A percentile compares a stretch with the other conserved stretches of the same genome.
Conservation (phyloP, 164 flowering plant species). For the Malania oleifera region DNA sequence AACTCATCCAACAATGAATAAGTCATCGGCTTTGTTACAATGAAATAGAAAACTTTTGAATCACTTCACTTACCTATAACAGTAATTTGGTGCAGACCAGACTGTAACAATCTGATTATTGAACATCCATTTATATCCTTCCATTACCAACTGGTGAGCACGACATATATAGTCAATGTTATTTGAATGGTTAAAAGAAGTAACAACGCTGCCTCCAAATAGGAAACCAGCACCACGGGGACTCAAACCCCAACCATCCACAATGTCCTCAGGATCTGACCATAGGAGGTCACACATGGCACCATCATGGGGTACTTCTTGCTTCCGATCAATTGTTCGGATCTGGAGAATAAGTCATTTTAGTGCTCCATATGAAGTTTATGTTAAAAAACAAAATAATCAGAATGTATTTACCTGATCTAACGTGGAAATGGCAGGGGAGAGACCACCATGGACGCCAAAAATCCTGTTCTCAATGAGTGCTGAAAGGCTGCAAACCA, state of each 20-base stretch:
- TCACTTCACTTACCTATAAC: slow-evolving; percentile 65
- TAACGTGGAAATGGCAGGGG: slow-evolving; percentile 86
- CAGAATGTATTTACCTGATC: slow-evolving; percentile 62
- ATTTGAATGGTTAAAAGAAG: slow-evolving; percentile 78
- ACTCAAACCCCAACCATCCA: slow-evolving; percentile 99
- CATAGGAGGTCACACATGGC: slow-evolving; percentile 99
- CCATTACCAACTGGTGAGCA: slow-evolving; percentile 99
- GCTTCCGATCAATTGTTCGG: slow-evolving; percentile 90
- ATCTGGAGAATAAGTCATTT: slow-evolving; percentile 49
- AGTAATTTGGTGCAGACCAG: slow-evolving; percentile 99
- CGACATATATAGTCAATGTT: slow-evolving; percentile 93
- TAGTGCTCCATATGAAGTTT: slow-evolving; percentile 2
- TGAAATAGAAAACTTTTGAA: not conserved
- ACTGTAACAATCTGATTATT: slow-evolving; percentile 92
- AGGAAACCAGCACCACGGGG: slow-evolving; percentile 99
- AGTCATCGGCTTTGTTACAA: not conserved
- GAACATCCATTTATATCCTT: slow-evolving; percentile 99
- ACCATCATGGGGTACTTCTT: slow-evolving; percentile 99
- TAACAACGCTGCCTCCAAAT: slow-evolving; percentile 92
- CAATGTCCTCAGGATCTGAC: slow-evolving; percentile 98
- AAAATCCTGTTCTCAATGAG: slow-evolving; percentile 91
- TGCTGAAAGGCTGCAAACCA: slow-evolving; percentile 78
- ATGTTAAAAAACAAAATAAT: not conserved
- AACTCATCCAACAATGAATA: slow-evolving; percentile 17
- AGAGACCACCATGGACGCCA: slow-evolving; percentile 97